Conservation (phyloP, 768 basidiomycete genomes). For the Tubosaeta sp. region DNA sequence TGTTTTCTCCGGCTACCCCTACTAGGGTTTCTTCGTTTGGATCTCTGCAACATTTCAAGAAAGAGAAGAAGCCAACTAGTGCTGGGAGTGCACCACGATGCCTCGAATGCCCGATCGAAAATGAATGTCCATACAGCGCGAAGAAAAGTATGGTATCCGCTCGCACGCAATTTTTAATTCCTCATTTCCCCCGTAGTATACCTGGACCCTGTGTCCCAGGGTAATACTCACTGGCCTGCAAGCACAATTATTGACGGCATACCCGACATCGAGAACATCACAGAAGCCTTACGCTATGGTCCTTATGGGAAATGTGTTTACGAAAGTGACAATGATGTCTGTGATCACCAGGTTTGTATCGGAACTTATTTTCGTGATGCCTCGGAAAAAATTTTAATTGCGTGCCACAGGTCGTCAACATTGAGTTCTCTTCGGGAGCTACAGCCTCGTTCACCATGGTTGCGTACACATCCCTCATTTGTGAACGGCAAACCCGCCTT, state of each 20-base stretch:
- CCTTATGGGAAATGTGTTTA: slow-evolving; percentile 85
- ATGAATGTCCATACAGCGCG: slow-evolving; percentile 79
- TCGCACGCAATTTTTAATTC: neutral
- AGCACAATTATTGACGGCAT: slow-evolving; percentile 69
- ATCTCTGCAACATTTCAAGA: slow-evolving; percentile 77
- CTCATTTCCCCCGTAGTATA: slow-evolving; percentile 52
- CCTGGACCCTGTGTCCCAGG: slow-evolving; percentile 60
- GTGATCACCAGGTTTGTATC: slow-evolving; percentile 66
- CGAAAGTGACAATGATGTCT: slow-evolving; percentile 80
- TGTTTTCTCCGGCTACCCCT: slow-evolving; percentile 63
- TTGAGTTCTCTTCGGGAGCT: slow-evolving; percentile 77
- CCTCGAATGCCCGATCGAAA: slow-evolving; percentile 68
- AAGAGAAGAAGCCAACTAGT: slow-evolving; percentile 59
- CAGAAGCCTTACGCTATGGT: slow-evolving; percentile 60
- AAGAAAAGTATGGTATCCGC: slow-evolving; percentile 59
- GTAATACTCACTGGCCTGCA: slow-evolving; percentile 57
- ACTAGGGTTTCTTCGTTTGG: slow-evolving; percentile 80
- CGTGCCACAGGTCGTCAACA: slow-evolving; percentile 62
- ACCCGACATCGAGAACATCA: slow-evolving; percentile 85
- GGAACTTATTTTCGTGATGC: neutral
- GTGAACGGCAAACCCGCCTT: slow-evolving; percentile 77
- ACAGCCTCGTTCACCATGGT: slow-evolving; percentile 90
- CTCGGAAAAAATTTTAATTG: neutral
- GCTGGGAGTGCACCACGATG: slow-evolving; percentile 72
- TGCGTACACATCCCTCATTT: slow-evolving; percentile 74